A percentile compares a stretch with the other conserved stretches of the same genome.
phyloP scores from a whole-genome alignment of 768 basidiomycete species.

The Tricholoma furcatifolium region DNA sequence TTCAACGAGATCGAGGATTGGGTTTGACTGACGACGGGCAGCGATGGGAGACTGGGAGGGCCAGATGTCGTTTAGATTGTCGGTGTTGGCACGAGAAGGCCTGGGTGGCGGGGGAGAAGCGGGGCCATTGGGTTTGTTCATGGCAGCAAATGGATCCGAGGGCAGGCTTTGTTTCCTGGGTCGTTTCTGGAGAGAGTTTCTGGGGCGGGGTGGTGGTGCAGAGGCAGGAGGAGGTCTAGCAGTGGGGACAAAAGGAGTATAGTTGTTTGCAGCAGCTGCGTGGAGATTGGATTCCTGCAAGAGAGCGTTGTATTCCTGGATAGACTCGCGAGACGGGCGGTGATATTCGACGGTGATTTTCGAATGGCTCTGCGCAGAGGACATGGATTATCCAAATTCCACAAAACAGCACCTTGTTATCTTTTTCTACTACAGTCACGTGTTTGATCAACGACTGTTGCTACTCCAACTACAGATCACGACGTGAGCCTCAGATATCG shows the following conservation, averaged over 20 bases:
- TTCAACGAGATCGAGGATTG: slow-evolving; percentile 41
- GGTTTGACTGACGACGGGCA: slow-evolving; percentile 53
- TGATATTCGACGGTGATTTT: slow-evolving; percentile 77
- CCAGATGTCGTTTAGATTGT: slow-evolving; percentile 75
- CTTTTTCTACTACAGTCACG: slow-evolving; percentile 1
- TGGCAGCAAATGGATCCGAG: slow-evolving; percentile 58
- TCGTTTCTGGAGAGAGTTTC: slow-evolving; percentile 65
- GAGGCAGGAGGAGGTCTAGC: slow-evolving; percentile 37
- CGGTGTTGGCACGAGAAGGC: slow-evolving; percentile 84
- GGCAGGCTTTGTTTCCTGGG: slow-evolving; percentile 53
- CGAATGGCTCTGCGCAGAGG: slow-evolving; percentile 49
- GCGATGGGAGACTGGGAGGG: slow-evolving; percentile 39
- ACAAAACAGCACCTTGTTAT: not conserved
- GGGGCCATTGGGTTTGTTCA: slow-evolving; percentile 26
- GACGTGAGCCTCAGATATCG: no score
- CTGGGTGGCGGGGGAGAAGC: slow-evolving; percentile 63
- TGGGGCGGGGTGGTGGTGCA: slow-evolving; percentile 30
- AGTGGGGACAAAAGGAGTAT: slow-evolving; percentile 32
- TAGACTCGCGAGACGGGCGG: slow-evolving; percentile 70
- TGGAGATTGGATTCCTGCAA: slow-evolving; percentile 58
- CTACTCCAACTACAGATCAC: slow-evolving; percentile 17
- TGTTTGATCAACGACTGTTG: slow-evolving; percentile 15
- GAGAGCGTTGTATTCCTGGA: slow-evolving; percentile 76
- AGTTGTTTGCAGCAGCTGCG: slow-evolving; percentile 50
- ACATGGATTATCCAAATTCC: slow-evolving; percentile 24